These are phyloP conservation scores for Ziziphus jujuba DNA, from an alignment of 306 rosid genomes.

Conservation along the genomic window DNA sequence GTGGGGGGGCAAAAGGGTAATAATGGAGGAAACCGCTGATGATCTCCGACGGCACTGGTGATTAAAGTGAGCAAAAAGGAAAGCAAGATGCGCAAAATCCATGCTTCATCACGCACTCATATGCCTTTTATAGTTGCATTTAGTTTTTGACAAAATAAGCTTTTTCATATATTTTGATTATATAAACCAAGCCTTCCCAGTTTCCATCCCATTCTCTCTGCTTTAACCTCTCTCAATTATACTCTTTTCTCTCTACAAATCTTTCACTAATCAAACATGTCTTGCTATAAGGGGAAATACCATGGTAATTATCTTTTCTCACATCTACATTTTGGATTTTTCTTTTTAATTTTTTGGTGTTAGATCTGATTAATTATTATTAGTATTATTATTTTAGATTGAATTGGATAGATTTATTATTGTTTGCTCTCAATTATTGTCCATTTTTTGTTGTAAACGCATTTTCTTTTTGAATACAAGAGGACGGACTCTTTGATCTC, in stretches of 20 bases:
- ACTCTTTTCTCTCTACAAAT: not conserved
- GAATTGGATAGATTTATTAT: not conserved
- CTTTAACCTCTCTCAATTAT: not conserved
- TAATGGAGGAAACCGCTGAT: not conserved
- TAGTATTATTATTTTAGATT: not conserved
- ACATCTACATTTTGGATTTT: not conserved
- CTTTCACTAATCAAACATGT: constrained; percentile 11
- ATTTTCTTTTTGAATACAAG: too few relatives aligned
- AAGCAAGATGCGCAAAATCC: not conserved
- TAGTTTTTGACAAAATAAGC: too few relatives aligned
- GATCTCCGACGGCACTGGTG: not conserved
- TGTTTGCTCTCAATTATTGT: not conserved
- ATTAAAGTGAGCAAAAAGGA: constrained; percentile 4
- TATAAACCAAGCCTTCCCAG: not conserved
- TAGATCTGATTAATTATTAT: not conserved
- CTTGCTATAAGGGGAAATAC: constrained; percentile 34
- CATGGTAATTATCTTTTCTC: constrained; percentile 11
- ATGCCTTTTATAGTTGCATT: not conserved
- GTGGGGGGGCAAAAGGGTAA: constrained; percentile 9
- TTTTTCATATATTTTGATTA: not conserved
- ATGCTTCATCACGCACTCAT: not conserved
- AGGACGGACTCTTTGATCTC: too few relatives aligned
- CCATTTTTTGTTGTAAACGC: too few relatives aligned
- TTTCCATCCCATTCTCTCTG: not conserved
- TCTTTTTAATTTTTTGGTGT: not conserved